These are phyloP conservation scores for Begonia peltatifolia DNA, from an alignment of 306 rosid species.

Conservation along the genomic window DNA sequence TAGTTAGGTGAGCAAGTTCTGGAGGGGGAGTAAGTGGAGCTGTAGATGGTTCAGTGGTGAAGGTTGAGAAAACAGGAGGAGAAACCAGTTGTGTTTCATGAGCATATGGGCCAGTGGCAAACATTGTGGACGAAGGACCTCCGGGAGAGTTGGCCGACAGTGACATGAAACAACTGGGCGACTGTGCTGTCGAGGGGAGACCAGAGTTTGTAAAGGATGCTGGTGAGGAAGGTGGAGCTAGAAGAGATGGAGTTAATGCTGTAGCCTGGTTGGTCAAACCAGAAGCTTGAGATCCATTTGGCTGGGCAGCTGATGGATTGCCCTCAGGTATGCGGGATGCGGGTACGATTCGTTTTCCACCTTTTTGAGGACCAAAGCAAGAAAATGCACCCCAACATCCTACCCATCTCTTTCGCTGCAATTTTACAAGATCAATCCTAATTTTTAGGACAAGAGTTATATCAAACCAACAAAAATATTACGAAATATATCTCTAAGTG, in stretches of 20 bases:
- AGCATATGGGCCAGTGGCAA: slow-evolving; percentile 88
- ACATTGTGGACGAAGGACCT: slow-evolving; percentile 74
- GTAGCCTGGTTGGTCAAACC: slow-evolving; percentile 59
- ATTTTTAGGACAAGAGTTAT: neutral
- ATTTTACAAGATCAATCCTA: slow-evolving; percentile 4
- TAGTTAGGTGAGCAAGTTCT: slow-evolving; percentile 82
- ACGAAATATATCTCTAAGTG: neutral
- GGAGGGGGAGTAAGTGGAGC: slow-evolving; percentile 96
- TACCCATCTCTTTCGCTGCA: slow-evolving; percentile 91
- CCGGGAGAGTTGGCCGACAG: slow-evolving; percentile 80
- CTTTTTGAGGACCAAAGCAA: slow-evolving; percentile 71
- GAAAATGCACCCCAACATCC: slow-evolving; percentile 79
- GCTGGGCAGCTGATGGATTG: slow-evolving; percentile 43
- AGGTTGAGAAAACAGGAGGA: slow-evolving; percentile 88
- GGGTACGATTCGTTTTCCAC: slow-evolving; percentile 84
- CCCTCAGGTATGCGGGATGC: slow-evolving; percentile 63
- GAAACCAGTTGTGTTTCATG: slow-evolving; percentile 79
- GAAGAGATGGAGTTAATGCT: slow-evolving; percentile 58
- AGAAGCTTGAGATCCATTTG: slow-evolving; percentile 52
- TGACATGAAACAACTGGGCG: slow-evolving; percentile 68
- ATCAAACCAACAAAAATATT: neutral
- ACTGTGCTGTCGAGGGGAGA: slow-evolving; percentile 76
- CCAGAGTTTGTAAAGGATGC: slow-evolving; percentile 87
- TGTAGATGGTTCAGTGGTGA: slow-evolving; percentile 91
- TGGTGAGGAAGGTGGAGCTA: slow-evolving; percentile 93